Conservation (phyloP, 768 basidiomycete species). For the Boletus tomentosulus region DNA sequence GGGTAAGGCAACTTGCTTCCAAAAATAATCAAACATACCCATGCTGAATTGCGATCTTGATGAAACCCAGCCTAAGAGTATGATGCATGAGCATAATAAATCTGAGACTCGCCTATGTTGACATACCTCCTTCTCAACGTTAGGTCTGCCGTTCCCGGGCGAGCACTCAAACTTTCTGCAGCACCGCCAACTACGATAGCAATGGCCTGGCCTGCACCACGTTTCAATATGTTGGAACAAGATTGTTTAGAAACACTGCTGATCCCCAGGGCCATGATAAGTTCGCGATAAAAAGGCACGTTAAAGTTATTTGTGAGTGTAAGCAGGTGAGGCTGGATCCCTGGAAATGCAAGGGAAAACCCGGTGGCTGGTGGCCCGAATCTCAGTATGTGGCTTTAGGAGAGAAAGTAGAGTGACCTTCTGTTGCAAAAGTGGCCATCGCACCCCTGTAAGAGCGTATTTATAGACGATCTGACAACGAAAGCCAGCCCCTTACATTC, state of each 20-base stretch:
- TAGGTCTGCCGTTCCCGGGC: constrained; percentile 94
- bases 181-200: constrained; percentile 97
- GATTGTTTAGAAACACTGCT: constrained; percentile 89
- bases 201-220: constrained; percentile 65
- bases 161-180: constrained; percentile 89
- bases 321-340: constrained; percentile 88
- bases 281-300: constrained; percentile 90
- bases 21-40: constrained; percentile 46
- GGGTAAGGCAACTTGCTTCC: background rate
- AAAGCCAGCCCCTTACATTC: constrained; percentile 62
- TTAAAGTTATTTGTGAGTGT: constrained; percentile 88
- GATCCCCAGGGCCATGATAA: constrained; percentile 81
- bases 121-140: constrained; percentile 66
- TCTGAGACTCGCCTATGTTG: background rate
- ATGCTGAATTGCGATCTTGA: constrained; percentile 88
- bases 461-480: background rate
- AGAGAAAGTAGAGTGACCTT: constrained; percentile 48
- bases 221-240: constrained; percentile 79
- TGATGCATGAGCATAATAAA: background rate
- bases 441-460: constrained; percentile 62
- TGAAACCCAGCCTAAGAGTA: constrained; percentile 74
- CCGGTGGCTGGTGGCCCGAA: constrained; percentile 61
- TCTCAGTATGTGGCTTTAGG: background rate
- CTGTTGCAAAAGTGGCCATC: constrained; percentile 92
- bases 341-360: constrained; percentile 87